Base-by-base conservation (phyloP, 805 yeast genomes). In the Lipomyces yamadae region DNA sequence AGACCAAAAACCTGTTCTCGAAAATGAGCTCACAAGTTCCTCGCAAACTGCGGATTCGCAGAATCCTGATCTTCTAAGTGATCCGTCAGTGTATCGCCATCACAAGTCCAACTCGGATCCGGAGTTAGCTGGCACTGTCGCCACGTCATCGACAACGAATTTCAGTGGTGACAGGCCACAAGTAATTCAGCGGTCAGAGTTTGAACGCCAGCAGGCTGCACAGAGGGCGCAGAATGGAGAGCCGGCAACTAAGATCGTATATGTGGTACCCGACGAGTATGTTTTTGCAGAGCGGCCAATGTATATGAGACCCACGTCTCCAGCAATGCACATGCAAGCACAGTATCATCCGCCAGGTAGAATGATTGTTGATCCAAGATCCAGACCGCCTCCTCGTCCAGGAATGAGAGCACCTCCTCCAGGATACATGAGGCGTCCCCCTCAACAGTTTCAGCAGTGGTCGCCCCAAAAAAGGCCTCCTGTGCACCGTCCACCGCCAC, bases 181-280 rank as follows among this genome's bases (percentile, higher is more conserved):
- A 34, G 10, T 39, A 11, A 48, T 48, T 13, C 42, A 48, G 34
- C 7, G 52, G 50, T 30, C 48, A n/a, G 48, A 37, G 1, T 58
- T n/a, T 39, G 50, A 39, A 7, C 55, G 58, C 11, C 59, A 58
- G 13, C 48, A 60, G 30, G 60, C 57, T 11, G 57, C 56, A 6
- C n/a, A 32, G 59, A 60, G 52, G 24, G 60, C 56, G 4, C 29
- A 42, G 59, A 60, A 39, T 48, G 60, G 56, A 8, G 56, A 42
- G 33, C 37, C 52, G 45, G 37, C 64, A n/a, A 34, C 60, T 34
- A 48, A 60, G 8, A 50, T 56, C 48, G 60, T 62, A 8, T 48
- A 52, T 18, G 42, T 57, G 61, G 58, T 60, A 8, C 61, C 57
- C 3, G 61, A 57, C n/a, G 65, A 62, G n/a, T 62, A 62, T 8